phyloP scores from a whole-genome alignment of 106 monocot genomes.

The Dendrobium nobile region DNA sequence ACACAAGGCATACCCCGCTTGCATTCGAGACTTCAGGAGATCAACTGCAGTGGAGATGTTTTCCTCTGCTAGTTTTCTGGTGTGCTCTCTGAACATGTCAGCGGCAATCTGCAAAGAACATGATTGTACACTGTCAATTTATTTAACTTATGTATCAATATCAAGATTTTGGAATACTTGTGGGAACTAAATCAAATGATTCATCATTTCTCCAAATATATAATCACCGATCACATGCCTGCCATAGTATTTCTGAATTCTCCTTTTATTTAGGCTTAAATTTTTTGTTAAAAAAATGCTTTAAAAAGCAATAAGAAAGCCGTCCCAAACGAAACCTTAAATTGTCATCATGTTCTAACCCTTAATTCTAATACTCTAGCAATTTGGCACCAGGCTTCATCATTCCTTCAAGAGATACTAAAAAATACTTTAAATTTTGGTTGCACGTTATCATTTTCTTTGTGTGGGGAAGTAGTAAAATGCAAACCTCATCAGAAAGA shows the following conservation, averaged over 20 bases:
- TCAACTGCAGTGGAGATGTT: conserved; percentile 62
- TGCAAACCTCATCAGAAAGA: conserved; percentile 83
- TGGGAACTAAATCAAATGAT: not conserved
- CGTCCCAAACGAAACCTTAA: too few species aligned
- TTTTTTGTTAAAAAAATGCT: too few species aligned
- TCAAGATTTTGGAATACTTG: not conserved
- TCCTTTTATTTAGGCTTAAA: not conserved
- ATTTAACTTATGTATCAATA: not conserved
- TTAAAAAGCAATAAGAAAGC: too few species aligned
- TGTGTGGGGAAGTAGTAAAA: not conserved
- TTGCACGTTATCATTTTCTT: not conserved
- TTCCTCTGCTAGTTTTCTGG: conserved; percentile 72
- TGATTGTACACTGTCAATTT: not conserved
- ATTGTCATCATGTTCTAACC: too few species aligned
- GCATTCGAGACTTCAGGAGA: conserved; percentile 65
- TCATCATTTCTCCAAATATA: not conserved
- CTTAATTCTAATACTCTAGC: not conserved
- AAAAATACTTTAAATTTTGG: not conserved
- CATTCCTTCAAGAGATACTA: not conserved
- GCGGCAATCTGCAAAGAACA: conserved; percentile 69
- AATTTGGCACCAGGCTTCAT: not conserved
- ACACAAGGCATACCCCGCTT: conserved; percentile 43
- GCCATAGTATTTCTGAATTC: not conserved
- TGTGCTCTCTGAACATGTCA: conserved; percentile 81
- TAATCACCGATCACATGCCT: not conserved